Evolutionary conservation across 768 basidiomycete genomes (phyloP), one percentile per base, ranked within the genome.

Genomic region (Cyclocybe aegerita): DNA sequence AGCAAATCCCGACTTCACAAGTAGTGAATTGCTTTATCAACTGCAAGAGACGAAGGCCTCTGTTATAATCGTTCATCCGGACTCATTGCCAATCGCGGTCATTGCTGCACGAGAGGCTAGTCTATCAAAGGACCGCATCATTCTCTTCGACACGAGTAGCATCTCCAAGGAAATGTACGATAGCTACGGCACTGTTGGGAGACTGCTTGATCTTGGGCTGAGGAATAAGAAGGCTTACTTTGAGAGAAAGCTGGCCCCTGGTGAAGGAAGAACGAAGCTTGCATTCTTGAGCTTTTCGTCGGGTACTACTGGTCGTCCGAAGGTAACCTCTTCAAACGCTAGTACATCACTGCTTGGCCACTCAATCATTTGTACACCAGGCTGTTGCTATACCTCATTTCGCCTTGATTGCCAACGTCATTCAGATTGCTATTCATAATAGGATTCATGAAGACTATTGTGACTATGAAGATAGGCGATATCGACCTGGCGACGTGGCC

Each of bases 251-350:
- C 65, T 90, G 37, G 62, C 52, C 3, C 73, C 74, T 0, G 83
- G 84, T 1, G 88, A 90, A 66, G 86, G 71, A 12, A 86, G 73
- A 65, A 83, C 77, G 9, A 90, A 86, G 61, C 61, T 89, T 10
- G 88, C 88, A 0, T 81, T 88, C 53, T 66, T 88, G 23, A 82
- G 77, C 60, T 89, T 89, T 60, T 88, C 86, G 0, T 88, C 86
- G 15, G 79, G 79, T 49, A 90, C 88, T 0, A 90, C 88, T 2
- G 88, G 88, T 0, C 79, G 71, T 52, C 88, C 88, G 0, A 87
- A 90, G 79, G 84, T 82, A 23, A 23, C 23, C 23, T 23, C 23
- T 23, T 23, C 23, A 23, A 5, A 23, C 5, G 23, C 23, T 23
- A 23, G 23, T 11, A 17, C 36, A 9, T 35, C 10, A 12, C 15